These are phyloP conservation scores for Kodamaea kakaduensis DNA, from an alignment of 805 yeast genomes.

Conservation along the genomic window DNA sequence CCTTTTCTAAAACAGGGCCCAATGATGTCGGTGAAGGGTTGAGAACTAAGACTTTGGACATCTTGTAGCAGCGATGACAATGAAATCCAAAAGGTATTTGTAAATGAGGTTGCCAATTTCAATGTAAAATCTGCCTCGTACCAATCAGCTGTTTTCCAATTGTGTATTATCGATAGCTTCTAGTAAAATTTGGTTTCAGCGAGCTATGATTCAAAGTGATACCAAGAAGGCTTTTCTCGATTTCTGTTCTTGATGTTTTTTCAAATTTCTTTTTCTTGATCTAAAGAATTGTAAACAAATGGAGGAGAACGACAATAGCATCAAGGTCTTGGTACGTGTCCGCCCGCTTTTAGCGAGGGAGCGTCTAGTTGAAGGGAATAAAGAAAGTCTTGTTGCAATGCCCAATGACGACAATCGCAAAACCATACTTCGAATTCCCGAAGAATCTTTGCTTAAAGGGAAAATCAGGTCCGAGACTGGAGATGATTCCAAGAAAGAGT, in stretches of 20 bases:
- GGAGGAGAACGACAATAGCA: slow-evolving; percentile 19
- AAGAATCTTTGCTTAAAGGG: slow-evolving; percentile 17
- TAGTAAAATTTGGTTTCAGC: too few relatives aligned
- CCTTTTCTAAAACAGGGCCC: slow-evolving; percentile 41
- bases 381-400: slow-evolving; percentile 28
- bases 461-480: slow-evolving; percentile 8
- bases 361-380: slow-evolving; percentile 6
- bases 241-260: too few relatives aligned
- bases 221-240: too few relatives aligned
- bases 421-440: slow-evolving; percentile 11
- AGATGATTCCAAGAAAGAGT: slow-evolving; percentile 17
- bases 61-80: neutral
- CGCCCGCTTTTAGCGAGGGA: slow-evolving; percentile 43
- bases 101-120: neutral
- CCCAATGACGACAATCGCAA: slow-evolving; percentile 20
- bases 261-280: too few relatives aligned
- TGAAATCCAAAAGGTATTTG: neutral
- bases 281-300: neutral
- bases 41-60: slow-evolving; percentile 28
- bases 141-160: too few relatives aligned
- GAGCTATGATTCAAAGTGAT: too few relatives aligned
- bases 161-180: too few relatives aligned
- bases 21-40: slow-evolving; percentile 17
- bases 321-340: slow-evolving; percentile 50
- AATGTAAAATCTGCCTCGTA: too few relatives aligned